Percentiles rank a stretch among this genome's conserved stretches.
Evolutionary conservation across 768 basidiomycete species (phyloP).

Genomic region (Tremella mesenterica): DNA sequence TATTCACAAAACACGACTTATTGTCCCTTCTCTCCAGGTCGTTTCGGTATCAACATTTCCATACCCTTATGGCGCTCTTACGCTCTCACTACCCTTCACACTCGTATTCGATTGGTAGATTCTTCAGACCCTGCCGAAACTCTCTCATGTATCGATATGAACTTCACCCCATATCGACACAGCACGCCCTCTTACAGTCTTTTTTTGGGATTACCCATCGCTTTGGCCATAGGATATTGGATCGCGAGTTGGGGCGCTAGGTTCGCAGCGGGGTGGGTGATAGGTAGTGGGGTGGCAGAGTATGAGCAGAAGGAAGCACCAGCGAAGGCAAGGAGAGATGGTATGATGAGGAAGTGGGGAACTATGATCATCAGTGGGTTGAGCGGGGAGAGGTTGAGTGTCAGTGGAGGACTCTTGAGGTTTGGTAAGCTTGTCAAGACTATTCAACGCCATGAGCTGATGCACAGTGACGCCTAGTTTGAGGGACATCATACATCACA

Average conservation of each 20-base stretch:
- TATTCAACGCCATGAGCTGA: background rate
- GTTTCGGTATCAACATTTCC: conserved; percentile 65
- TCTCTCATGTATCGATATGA: conserved; percentile 70
- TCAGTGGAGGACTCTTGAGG: conserved; percentile 74
- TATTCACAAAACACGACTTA: conserved; percentile 47
- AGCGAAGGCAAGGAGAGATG: conserved; percentile 39
- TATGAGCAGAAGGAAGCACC: conserved; percentile 49
- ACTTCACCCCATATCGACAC: conserved; percentile 57
- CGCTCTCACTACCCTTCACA: conserved; percentile 72
- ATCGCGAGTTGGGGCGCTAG: conserved; percentile 53
- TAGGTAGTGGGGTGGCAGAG: conserved; percentile 55
- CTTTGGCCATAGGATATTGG: conserved; percentile 72
- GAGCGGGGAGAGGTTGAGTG: conserved; percentile 79
- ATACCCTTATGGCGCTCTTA: conserved; percentile 59
- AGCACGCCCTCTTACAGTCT: conserved; percentile 47
- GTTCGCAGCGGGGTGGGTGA: conserved; percentile 65
- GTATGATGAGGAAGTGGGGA: conserved; percentile 61
- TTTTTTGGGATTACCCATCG: conserved; percentile 53
- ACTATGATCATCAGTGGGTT: conserved; percentile 86
- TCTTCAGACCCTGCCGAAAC: conserved; percentile 60
- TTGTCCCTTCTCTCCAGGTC: conserved; percentile 72
- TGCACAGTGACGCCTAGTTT: conserved; percentile 74
- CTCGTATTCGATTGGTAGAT: conserved; percentile 80
- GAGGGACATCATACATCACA: conserved; percentile 84
- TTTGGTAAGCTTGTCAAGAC: conserved; percentile 57